Percentiles rank a stretch among this genome's conserved stretches.
phyloP scores from a whole-genome alignment of 1,284 basidiomycete species.

The Rhodotorula sp. region DNA sequence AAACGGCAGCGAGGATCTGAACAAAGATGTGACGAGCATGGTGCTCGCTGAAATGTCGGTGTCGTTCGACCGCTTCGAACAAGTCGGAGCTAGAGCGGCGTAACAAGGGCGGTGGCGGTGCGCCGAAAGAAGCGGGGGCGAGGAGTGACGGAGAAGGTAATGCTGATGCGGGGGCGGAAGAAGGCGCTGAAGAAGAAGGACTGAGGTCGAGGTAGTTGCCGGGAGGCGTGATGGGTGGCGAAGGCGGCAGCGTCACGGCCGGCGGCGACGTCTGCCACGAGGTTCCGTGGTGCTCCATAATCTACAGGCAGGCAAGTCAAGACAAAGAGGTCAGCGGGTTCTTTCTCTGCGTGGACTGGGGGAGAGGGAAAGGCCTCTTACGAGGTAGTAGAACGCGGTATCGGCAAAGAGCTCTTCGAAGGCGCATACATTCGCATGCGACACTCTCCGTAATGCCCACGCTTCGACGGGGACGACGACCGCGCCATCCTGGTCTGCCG shows the following conservation, averaged over 20 bases:
- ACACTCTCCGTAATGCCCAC: constrained; percentile 68
- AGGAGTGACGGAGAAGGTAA: neutral
- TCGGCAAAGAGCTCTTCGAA: constrained; percentile 82
- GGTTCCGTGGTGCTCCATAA: constrained; percentile 85
- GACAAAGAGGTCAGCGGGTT: neutral
- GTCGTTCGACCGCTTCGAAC: constrained; percentile 87
- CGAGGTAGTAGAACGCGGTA: constrained; percentile 55
- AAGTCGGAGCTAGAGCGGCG: constrained; percentile 77
- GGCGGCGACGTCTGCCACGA: constrained; percentile 61
- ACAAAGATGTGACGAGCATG: constrained; percentile 58
- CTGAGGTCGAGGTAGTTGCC: constrained; percentile 1
- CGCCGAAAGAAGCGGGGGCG: constrained; percentile 4
- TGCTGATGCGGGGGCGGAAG: neutral
- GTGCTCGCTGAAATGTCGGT: constrained; percentile 71
- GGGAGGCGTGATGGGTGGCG: constrained; percentile 21
- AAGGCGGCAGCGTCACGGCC: neutral
- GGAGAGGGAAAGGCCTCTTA: neutral
- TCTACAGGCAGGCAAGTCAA: constrained; percentile 44
- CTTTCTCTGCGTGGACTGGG: too few species aligned
- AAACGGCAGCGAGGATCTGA: constrained; percentile 48
- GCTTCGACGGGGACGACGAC: constrained; percentile 70
- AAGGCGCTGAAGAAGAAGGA: neutral
- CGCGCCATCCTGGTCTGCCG: constrained; percentile 33
- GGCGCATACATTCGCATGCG: constrained; percentile 68
- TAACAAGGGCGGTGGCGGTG: constrained; percentile 45